Conservation (phyloP, 345 rosid genomes). For the Populus tremula region DNA sequence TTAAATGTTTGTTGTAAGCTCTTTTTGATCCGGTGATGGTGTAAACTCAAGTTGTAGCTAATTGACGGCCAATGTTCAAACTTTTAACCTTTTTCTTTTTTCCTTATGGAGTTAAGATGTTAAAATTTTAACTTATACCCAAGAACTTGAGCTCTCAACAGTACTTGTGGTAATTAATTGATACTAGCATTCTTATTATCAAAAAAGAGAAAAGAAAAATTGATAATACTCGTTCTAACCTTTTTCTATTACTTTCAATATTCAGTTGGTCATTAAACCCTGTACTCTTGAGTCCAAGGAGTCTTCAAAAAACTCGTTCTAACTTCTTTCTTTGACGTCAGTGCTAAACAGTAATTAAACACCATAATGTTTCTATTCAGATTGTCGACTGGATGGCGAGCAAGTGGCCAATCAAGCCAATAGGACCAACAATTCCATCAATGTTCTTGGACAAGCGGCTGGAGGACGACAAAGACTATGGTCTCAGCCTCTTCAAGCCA, state of each 20-base stretch:
- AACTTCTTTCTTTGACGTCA: too few species aligned
- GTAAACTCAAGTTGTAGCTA: too few species aligned
- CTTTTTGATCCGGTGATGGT: too few species aligned
- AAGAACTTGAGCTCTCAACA: background rate
- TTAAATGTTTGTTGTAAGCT: too few species aligned
- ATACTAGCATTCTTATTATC: background rate
- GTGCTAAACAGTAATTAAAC: background rate
- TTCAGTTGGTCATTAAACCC: background rate
- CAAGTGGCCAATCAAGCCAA: conserved; percentile 15
- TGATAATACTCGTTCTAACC: too few species aligned
- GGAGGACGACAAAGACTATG: conserved; percentile 30
- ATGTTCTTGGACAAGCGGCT: conserved; percentile 31
- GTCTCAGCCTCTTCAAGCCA: conserved; percentile 35
- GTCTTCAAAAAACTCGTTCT: too few species aligned
- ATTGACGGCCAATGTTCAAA: too few species aligned
- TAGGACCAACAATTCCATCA: conserved; percentile 38
- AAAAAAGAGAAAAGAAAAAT: too few species aligned
- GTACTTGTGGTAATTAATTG: background rate
- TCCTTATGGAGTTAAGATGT: too few species aligned
- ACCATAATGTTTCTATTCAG: conserved; percentile 1
- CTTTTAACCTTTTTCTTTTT: too few species aligned
- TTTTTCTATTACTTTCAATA: background rate
- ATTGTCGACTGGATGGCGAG: conserved; percentile 28
- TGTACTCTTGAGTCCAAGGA: too few species aligned
- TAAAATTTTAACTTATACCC: background rate